Evolutionary conservation across 805 yeast species (phyloP).

Genomic region (Torulaspora microellipsoides): DNA sequence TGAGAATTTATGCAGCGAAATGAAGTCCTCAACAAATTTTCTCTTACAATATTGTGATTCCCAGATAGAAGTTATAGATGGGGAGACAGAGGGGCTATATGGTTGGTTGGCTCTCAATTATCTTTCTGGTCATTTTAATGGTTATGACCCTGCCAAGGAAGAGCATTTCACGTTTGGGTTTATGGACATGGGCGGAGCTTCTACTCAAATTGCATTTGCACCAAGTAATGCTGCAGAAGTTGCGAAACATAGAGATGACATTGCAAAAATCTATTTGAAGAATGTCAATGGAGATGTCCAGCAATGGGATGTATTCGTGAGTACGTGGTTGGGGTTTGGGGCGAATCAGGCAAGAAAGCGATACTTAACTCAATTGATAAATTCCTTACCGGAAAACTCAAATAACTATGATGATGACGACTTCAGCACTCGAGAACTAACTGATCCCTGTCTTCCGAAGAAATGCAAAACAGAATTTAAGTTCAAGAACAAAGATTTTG

Average conservation of each 20-base stretch:
- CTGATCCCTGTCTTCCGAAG: slow-evolving; percentile 79
- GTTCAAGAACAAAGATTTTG: slow-evolving; percentile 43
- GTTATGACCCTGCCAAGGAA: slow-evolving; percentile 36
- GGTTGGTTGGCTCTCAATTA: slow-evolving; percentile 96
- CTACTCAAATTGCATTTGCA: slow-evolving; percentile 91
- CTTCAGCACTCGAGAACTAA: slow-evolving; percentile 35
- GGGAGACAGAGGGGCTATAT: slow-evolving; percentile 89
- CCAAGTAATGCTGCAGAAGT: slow-evolving; percentile 63
- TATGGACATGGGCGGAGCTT: slow-evolving; percentile 99
- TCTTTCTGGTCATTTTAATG: slow-evolving; percentile 59
- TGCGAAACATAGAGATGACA: slow-evolving; percentile 63
- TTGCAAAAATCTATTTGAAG: slow-evolving; percentile 60
- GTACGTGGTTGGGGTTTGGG: slow-evolving; percentile 97
- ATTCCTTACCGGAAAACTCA: slow-evolving; percentile 44
- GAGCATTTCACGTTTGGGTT: slow-evolving; percentile 73
- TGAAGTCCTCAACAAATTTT: slow-evolving; percentile 55
- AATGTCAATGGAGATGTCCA: slow-evolving; percentile 66
- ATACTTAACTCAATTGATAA: slow-evolving; percentile 55
- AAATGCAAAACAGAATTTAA: slow-evolving; percentile 49
- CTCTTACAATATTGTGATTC: slow-evolving; percentile 51
- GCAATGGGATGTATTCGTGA: slow-evolving; percentile 82
- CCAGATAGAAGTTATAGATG: slow-evolving; percentile 84
- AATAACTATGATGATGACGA: slow-evolving; percentile 46
- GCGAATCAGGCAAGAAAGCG: slow-evolving; percentile 89
- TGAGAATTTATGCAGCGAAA: slow-evolving; percentile 51